Evolutionary conservation across 1,139 yeast genomes (phyloP).

Genomic region (Debaryomyces nepalensis): DNA sequence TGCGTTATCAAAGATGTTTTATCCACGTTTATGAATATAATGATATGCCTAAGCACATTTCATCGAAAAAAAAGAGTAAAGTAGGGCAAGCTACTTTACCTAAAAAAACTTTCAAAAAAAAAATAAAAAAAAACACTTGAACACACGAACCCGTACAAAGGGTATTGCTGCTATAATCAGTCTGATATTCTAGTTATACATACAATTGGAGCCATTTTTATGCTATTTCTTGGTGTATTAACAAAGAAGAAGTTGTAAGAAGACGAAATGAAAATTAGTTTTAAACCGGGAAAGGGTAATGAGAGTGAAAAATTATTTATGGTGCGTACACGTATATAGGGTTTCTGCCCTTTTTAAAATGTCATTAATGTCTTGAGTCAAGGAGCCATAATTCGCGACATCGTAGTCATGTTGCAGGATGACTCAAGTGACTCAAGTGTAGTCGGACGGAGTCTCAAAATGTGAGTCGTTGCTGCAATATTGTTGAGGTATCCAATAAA

Average conservation of each 20-base stretch:
- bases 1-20: conserved; percentile 20
- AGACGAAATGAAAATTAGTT: neutral
- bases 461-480: conserved; percentile 3
- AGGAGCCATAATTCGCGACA: neutral
- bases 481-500: conserved; percentile 5
- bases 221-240: conserved; percentile 9
- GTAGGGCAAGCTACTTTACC: conserved; percentile 4
- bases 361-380: neutral
- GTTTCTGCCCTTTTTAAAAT: conserved; percentile 1
- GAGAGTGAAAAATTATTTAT: conserved; percentile 4
- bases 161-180: conserved; percentile 17
- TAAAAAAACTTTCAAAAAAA: conserved; percentile 14
- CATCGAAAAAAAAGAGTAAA: conserved; percentile 16
- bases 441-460: neutral
- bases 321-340: neutral
- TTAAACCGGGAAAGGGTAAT: neutral
- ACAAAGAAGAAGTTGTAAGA: neutral
- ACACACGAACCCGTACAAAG: conserved; percentile 41
- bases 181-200: conserved; percentile 42
- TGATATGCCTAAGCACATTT: conserved; percentile 7
- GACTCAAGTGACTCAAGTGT: conserved; percentile 7
- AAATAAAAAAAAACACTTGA: conserved; percentile 17
- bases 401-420: conserved; percentile 2
- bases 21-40: conserved; percentile 14
- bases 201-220: conserved; percentile 89